Conservation (phyloP, 768 basidiomycete genomes). For the Lactarius vividus region DNA sequence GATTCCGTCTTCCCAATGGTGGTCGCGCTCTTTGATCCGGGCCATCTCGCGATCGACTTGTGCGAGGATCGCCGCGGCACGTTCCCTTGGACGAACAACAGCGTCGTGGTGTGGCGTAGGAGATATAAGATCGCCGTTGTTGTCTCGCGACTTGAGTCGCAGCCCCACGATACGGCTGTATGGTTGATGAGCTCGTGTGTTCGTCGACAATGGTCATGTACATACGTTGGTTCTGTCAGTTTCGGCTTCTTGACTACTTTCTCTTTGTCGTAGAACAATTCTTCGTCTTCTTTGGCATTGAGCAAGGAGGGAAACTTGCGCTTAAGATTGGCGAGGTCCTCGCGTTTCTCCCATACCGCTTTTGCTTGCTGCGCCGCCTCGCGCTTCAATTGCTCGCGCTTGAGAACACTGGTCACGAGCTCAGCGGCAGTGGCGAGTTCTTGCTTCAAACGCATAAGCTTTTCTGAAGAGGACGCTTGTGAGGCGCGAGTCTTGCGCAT, state of each 20-base stretch:
- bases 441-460: constrained; percentile 72
- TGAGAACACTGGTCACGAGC: constrained; percentile 63
- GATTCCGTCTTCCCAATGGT: constrained; percentile 82
- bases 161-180: constrained; percentile 45
- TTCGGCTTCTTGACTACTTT: constrained; percentile 59
- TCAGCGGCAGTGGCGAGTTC: constrained; percentile 75
- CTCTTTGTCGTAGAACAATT: constrained; percentile 70
- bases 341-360: constrained; percentile 75
- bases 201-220: constrained; percentile 11
- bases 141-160: constrained; percentile 50
- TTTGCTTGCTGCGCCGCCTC: constrained; percentile 56
- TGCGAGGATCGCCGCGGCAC: constrained; percentile 54
- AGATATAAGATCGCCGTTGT: constrained; percentile 39
- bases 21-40: constrained; percentile 64
- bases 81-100: constrained; percentile 62
- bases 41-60: constrained; percentile 61
- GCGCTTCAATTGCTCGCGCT: constrained; percentile 75
- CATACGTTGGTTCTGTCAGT: constrained; percentile 33
- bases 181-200: not conserved
- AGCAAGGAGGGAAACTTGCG: constrained; percentile 63
- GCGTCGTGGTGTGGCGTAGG: constrained; percentile 47
- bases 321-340: constrained; percentile 75
- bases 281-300: constrained; percentile 62
- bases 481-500: constrained; percentile 92
- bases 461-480: constrained; percentile 86